Conservation (phyloP, 345 rosid species). For the Linum lewisii region DNA sequence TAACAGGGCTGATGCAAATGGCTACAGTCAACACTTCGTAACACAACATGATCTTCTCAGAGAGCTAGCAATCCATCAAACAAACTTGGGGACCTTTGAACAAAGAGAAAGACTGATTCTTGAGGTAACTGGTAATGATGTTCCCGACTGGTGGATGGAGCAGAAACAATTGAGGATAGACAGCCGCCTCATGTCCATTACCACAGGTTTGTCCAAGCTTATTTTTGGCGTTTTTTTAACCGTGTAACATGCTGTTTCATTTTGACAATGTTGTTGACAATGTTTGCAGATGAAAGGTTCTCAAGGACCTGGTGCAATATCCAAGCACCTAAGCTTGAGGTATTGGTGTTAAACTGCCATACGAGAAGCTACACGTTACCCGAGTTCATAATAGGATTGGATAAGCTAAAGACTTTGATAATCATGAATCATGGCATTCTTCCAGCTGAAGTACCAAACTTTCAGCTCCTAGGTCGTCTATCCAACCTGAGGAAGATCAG, state of each 20-base stretch:
- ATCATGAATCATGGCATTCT: constrained; percentile 10
- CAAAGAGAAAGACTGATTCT: constrained; percentile 3
- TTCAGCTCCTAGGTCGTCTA: constrained; percentile 7
- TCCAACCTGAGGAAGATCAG: constrained; percentile 19
- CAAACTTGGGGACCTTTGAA: constrained; percentile 1
- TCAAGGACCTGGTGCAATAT: not conserved
- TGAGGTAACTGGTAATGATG: constrained; percentile 3
- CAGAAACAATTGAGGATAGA: not conserved
- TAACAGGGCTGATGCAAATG: constrained; percentile 1
- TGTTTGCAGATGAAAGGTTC: constrained; percentile 7
- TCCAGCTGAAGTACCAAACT: constrained; percentile 9
- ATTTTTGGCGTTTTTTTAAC: not conserved
- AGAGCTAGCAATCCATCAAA: constrained; percentile 14
- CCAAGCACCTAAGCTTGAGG: not conserved
- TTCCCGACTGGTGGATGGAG: constrained; percentile 11
- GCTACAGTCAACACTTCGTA: constrained; percentile 8
- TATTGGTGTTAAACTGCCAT: not conserved
- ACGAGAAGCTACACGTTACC: constrained; percentile 2
- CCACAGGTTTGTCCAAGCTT: constrained; percentile 16
- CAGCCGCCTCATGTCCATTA: constrained; percentile 9
- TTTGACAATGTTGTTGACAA: not conserved
- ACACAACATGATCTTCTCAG: constrained; percentile 18
- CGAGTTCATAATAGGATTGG: constrained; percentile 12
- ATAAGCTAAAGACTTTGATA: constrained; percentile 9
- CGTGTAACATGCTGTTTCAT: too few species aligned